Base-by-base conservation (phyloP, 805 yeast species). In the Hanseniaspora thailandica region DNA sequence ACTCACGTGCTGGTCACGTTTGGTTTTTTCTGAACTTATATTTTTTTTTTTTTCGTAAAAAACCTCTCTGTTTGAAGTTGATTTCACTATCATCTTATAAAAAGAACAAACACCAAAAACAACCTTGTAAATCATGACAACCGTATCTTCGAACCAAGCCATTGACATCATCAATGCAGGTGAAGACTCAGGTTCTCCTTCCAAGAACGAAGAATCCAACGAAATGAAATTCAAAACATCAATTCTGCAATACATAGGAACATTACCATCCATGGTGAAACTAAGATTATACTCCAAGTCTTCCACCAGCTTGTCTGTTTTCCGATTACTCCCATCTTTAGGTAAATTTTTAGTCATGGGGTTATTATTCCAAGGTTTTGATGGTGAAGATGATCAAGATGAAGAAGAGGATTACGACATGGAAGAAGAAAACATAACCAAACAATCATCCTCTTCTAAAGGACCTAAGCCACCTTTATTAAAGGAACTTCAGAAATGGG, bases 251-350 rank as follows among this genome's bases (percentile, higher is more conserved):
- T 88, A 93, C 67, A 72, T 93, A 56, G 97, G 88, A 63, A 87
- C 86, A 19, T 78, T 93, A 5, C 96, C 97, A 1, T 87, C 84
- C 62, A 73, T 84, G 5, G 86, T 87, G n/a, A 90, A 89, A 60
- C 74, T 82, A 22, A 78, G 87, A 62, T 74, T 93, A 22, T 93
- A 85, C 67, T 82, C 80, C 60, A 78, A 86, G 49, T 96, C 98
- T 2, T 96, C 97, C 12, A 86, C 98, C 54, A 88, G 97, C 64
- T 72, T 93, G 45, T 94, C 98, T 2, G 82, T 93, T n/a, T 89
- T 82, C 65, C 74, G 98, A 57, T 71, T 93, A 55, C 73, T 93
- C 17, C 96, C 98, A 0, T 81, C 89, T 23, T 68, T 93, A 58
- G 95, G 97, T 28, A 89, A 90, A 64, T 84, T 86, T 66, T 82